Percentiles rank a stretch among this genome's conserved stretches.
Conservation (phyloP, 345 rosid genomes). For the Sapria himalayana region DNA sequence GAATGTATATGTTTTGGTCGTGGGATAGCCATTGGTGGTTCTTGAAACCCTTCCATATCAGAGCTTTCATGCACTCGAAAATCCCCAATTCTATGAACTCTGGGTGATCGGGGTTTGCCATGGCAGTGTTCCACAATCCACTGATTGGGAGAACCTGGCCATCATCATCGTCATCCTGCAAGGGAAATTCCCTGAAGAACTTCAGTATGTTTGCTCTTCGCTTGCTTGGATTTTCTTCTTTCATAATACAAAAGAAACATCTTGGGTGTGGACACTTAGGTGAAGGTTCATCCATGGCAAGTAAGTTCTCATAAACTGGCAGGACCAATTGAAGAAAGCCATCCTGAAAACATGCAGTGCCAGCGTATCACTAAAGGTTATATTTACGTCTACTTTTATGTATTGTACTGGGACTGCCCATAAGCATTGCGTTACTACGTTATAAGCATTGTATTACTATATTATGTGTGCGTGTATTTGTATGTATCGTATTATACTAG, state of each 20-base stretch:
- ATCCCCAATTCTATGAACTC: slow-evolving; percentile 93
- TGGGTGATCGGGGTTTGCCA: slow-evolving; percentile 98
- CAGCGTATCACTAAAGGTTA: too few species aligned
- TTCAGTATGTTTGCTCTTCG: slow-evolving; percentile 76
- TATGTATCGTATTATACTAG: too few species aligned
- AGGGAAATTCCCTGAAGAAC: slow-evolving; percentile 88
- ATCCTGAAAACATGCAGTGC: too few species aligned
- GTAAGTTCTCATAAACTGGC: too few species aligned
- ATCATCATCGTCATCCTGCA: slow-evolving; percentile 86
- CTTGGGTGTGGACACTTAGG: slow-evolving; percentile 96
- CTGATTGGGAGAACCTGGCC: slow-evolving; percentile 97
- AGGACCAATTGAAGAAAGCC: too few species aligned
- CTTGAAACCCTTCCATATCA: slow-evolving; percentile 93
- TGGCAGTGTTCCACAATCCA: slow-evolving; percentile 99
- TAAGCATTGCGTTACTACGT: too few species aligned
- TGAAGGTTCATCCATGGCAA: slow-evolving; percentile 75
- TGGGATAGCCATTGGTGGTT: slow-evolving; percentile 89
- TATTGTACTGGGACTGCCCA: not conserved
- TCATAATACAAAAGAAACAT: slow-evolving; percentile 97
- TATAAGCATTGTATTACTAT: too few species aligned
- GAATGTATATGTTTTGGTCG: slow-evolving; percentile 91
- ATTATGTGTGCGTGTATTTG: too few species aligned
- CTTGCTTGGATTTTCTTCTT: slow-evolving; percentile 95
- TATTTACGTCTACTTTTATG: too few species aligned
- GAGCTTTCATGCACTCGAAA: slow-evolving; percentile 89